Evolutionary conservation across 1,139 yeast genomes (phyloP).

Genomic region (Pichia sp.): DNA sequence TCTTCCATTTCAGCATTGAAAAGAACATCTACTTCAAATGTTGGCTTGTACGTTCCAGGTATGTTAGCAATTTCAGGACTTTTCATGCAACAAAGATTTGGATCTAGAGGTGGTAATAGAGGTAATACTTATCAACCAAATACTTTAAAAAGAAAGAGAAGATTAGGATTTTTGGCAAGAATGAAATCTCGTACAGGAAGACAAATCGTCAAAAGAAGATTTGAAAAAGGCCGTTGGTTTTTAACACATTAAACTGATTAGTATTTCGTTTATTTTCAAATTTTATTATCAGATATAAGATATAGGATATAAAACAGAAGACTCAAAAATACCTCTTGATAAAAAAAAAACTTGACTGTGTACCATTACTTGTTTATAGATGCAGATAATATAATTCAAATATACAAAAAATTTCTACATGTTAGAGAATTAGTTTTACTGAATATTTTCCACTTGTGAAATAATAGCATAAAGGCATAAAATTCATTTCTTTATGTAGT

Average conservation of each 20-base stretch:
- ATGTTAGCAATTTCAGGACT: slow-evolving; percentile 11
- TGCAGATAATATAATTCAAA: neutral
- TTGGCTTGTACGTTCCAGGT: slow-evolving; percentile 11
- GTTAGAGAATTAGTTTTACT: too few relatives aligned
- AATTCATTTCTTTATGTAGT: too few relatives aligned
- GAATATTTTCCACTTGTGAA: too few relatives aligned
- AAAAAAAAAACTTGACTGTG: too few relatives aligned
- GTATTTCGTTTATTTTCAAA: too few relatives aligned
- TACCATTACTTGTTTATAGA: slow-evolving; percentile 1
- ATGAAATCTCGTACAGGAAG: slow-evolving; percentile 73
- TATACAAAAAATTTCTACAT: too few relatives aligned
- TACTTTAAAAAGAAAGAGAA: slow-evolving; percentile 82
- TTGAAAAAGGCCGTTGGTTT: slow-evolving; percentile 91
- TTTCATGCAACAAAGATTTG: slow-evolving; percentile 31
- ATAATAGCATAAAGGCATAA: too few relatives aligned
- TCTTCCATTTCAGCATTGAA: slow-evolving; percentile 3
- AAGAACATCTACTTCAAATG: slow-evolving; percentile 1
- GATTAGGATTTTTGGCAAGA: slow-evolving; percentile 87
- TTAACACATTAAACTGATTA: slow-evolving; percentile 54
- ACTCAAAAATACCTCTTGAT: too few relatives aligned
- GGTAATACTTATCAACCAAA: slow-evolving; percentile 96
- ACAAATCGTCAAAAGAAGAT: slow-evolving; percentile 71
- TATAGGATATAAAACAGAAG: too few relatives aligned
- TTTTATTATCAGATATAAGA: too few relatives aligned
- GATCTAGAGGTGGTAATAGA: slow-evolving; percentile 70